These are phyloP conservation scores for Luzula sylvatica DNA, from an alignment of 176 grass and related monocot genomes.

Conservation along the genomic window DNA sequence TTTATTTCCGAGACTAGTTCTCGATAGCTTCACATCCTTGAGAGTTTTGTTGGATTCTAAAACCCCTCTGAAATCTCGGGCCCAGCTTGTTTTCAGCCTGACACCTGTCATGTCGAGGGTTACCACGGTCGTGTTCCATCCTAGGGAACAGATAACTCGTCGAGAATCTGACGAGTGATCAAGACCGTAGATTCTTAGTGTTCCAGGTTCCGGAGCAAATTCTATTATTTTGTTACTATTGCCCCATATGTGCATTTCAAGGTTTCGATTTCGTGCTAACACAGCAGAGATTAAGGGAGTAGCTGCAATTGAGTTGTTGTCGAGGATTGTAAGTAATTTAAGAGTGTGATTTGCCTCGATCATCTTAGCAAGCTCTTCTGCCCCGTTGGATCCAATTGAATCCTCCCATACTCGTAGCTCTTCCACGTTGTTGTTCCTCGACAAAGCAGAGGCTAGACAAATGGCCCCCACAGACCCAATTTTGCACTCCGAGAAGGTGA, in stretches of 20 bases:
- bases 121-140: constrained; percentile 67
- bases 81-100: constrained; percentile 53
- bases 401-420: constrained; percentile 89
- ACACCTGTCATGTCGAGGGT: constrained; percentile 69
- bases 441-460: constrained; percentile 64
- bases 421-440: constrained; percentile 55
- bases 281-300: constrained; percentile 72
- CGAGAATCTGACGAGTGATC: constrained; percentile 35
- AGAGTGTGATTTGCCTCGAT: constrained; percentile 77
- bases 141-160: constrained; percentile 53
- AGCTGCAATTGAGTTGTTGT: constrained; percentile 50
- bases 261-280: constrained; percentile 50
- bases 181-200: constrained; percentile 56
- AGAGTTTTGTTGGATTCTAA: constrained; percentile 60
- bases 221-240: constrained; percentile 46
- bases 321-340: constrained; percentile 56
- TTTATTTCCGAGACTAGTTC: constrained; percentile 59
- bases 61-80: constrained; percentile 68
- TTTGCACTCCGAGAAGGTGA: constrained; percentile 53
- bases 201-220: constrained; percentile 53
- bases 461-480: constrained; percentile 45
- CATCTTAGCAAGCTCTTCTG: constrained; percentile 81
- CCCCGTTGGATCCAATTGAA: constrained; percentile 59
- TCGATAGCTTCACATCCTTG: constrained; percentile 52
- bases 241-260: constrained; percentile 85